Evolutionary conservation across 371 early-diverging fungal genomes (phyloP), one percentile per base, ranked within the genome.

Genomic region (Mortierella polycephala): DNA sequence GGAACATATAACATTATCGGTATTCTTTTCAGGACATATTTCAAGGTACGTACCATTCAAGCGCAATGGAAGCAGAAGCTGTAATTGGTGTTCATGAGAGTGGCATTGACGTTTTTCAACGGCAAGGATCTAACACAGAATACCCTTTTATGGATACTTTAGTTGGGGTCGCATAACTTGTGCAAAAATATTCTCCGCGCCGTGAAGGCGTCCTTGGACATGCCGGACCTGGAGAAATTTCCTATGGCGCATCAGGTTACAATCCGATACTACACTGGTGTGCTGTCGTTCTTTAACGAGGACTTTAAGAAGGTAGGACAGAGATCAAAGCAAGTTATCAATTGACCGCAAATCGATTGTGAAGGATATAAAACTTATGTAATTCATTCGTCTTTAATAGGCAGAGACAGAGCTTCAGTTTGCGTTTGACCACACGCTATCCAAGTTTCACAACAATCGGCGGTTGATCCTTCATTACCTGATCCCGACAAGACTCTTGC

Each of bases 1-100:
- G 98, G 97, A 14, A 94, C 95, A 0, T 97, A 95, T 74, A 89
- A 85, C 62, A 88, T 96, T 76, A 90, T 90, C 61, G 94, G 92
- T 44, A 85, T 96, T 6, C 83, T 97, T 21, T 94, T 97, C 79
- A 84, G 88, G 54, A 93, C 92, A 5, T 96, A 96, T 64, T 93
- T 95, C 76, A 87, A 89, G 85, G 93, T 93, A 89, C n/a, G 69
- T 5, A 45, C 23, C 20, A 49, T 14, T 7, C 30, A 30, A 30
- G 4, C 30, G 30, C 30, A 30, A 7, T 1, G 12, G 7, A 12
- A 21, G 56, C 2, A 8, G 40, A 6, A 18, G 18, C 7, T 30
- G 30, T 30, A 30, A 30, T 30, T 30, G 30, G 4, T 2, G 30
- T 30, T 30, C 30, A 30, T 30, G 30, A 30, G 30, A 30, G 4